Base-by-base conservation (phyloP, 257 asterid genomes). In the Solanum corneliomulleri region DNA sequence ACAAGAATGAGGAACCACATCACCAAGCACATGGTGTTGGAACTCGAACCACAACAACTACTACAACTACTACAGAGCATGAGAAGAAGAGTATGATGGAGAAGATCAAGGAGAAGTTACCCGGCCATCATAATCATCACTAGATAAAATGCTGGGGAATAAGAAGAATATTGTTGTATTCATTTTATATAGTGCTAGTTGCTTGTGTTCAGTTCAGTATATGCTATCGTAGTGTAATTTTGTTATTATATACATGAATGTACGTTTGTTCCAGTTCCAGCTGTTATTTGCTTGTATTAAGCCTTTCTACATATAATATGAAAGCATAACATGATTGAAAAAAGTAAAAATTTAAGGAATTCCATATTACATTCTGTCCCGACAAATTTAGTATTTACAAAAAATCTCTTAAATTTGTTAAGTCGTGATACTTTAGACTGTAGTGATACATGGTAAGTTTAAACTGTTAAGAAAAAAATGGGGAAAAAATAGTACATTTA, bases 71-170 rank as follows among this genome's bases (percentile, higher is more conserved):
- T 29, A 68, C 91, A 58, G 88, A 45, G 68, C 97, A 92, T 21
- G 98, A 96, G 93, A 97, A 95, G 93, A 94, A 93, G 88, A 91
- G 99, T 10, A 45, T 96, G 60, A 77, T 96, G 89, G 97, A 93
- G 87, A 92, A 92, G 93, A 94, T 96, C 62, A 96, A 91, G 89
- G 95, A 95, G 89, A 95, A 93, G 72, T 91, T 97, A 10, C 98
- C 98, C 1, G 98, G 98, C 86, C 95, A 92, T 88, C 95, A 92
- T 89, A 91, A 86, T 25, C 86, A 88, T 47, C 89, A 70, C 82
- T 89, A 87, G 87, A 58, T 47, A 6, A 15, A 39, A 12, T n/a
- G 75, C 74, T 11, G 27, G 21, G 41, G 78, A 39, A 84, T 84
- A 6, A 41, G 12, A 41, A 27, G 33, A 35, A 35, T 35, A 35